A percentile compares a stretch with the other conserved stretches of the same genome.
Conservation (phyloP, 1,284 basidiomycete species). For the Austroboletus olivaceoglutinosus region DNA sequence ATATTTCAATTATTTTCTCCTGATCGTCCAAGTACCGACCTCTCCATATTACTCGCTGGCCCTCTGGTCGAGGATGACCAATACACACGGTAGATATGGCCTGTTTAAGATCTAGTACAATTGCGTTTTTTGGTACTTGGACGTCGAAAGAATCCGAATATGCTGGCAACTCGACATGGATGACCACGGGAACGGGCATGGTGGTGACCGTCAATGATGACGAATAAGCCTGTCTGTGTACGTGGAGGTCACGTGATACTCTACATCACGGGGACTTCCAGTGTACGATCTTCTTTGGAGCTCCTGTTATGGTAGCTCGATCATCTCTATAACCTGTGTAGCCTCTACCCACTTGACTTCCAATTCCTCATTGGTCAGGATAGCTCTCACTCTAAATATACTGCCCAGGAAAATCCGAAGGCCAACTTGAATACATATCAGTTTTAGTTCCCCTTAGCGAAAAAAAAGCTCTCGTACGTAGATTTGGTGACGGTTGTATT, state of each 20-base stretch:
- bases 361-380: slow-evolving; percentile 51
- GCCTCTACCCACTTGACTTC: slow-evolving; percentile 72
- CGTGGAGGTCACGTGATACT: slow-evolving; percentile 33
- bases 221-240: slow-evolving; percentile 12
- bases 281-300: slow-evolving; percentile 54
- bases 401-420: slow-evolving; percentile 45
- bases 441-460: neutral
- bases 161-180: slow-evolving; percentile 73
- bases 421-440: neutral
- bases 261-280: slow-evolving; percentile 34
- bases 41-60: slow-evolving; percentile 73
- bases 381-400: slow-evolving; percentile 68
- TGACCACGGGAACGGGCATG: slow-evolving; percentile 44
- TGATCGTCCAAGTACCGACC: slow-evolving; percentile 64
- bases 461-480: too few relatives aligned
- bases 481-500: too few relatives aligned
- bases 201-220: slow-evolving; percentile 15
- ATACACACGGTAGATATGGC: slow-evolving; percentile 59
- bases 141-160: slow-evolving; percentile 64
- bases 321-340: slow-evolving; percentile 66
- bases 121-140: slow-evolving; percentile 46
- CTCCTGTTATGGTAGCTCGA: slow-evolving; percentile 70
- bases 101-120: slow-evolving; percentile 64
- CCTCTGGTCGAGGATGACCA: slow-evolving; percentile 63
- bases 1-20: slow-evolving; percentile 63